Percentiles rank a stretch among this genome's conserved stretches.
These are phyloP conservation scores for Adansonia rubrostipa DNA, from an alignment of 441 rosid species.

Conservation along the genomic window DNA sequence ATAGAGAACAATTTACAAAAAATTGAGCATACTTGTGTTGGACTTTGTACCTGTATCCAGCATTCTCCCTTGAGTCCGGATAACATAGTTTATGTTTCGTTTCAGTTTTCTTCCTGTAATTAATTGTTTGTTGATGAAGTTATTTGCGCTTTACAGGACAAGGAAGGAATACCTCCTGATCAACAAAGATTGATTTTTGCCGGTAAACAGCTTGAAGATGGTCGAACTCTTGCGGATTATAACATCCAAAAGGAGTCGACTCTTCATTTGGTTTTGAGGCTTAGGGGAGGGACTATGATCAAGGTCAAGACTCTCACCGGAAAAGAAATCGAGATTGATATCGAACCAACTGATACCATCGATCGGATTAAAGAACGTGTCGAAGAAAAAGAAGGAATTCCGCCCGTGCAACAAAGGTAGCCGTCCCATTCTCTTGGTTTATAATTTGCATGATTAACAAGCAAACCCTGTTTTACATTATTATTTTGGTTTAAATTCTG, in stretches of 20 bases:
- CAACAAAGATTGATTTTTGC: slow-evolving; percentile 92
- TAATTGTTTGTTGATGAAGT: background rate
- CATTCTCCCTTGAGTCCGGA: background rate
- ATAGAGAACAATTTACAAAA: too few species aligned
- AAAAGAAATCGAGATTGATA: slow-evolving; percentile 38
- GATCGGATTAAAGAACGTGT: slow-evolving; percentile 96
- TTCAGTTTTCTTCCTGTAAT: background rate
- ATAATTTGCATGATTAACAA: background rate
- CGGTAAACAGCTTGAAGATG: slow-evolving; percentile 93
- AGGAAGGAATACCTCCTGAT: slow-evolving; percentile 92
- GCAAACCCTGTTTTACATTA: background rate
- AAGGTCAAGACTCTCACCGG: slow-evolving; percentile 96
- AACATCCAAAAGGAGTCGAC: slow-evolving; percentile 46
- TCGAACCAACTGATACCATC: slow-evolving; percentile 90
- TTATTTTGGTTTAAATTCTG: background rate
- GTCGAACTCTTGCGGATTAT: slow-evolving; percentile 84
- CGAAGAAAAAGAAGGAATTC: slow-evolving; percentile 98
- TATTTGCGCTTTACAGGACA: slow-evolving; percentile 56
- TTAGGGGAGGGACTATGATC: slow-evolving; percentile 96
- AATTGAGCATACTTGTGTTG: too few species aligned
- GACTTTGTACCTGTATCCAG: too few species aligned
- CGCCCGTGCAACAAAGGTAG: slow-evolving; percentile 96
- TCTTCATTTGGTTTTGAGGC: slow-evolving; percentile 90
- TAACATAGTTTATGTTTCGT: background rate
- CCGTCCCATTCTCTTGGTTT: background rate